These are phyloP conservation scores for Eragrostis curvula DNA, from an alignment of 176 grass and related monocot genomes.

Conservation along the genomic window DNA sequence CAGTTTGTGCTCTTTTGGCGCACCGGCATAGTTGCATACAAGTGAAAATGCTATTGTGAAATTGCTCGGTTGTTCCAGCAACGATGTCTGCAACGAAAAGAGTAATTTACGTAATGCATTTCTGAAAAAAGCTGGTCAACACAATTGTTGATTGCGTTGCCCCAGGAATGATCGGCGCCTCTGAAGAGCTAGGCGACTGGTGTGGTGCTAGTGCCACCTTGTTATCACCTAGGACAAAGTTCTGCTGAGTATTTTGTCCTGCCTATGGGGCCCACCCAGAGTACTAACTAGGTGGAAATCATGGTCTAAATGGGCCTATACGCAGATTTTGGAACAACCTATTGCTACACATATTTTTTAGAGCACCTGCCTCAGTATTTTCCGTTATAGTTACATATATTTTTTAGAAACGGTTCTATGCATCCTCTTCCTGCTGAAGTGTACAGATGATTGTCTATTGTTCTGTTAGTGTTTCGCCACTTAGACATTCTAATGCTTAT, in stretches of 20 bases:
- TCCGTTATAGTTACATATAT: not conserved
- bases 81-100: not conserved
- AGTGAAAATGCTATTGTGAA: not conserved
- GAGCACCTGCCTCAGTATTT: not conserved
- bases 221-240: not conserved
- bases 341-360: not conserved
- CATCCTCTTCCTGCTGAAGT: not conserved
- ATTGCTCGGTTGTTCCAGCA: slow-evolving; percentile 10
- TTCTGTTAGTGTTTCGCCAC: not conserved
- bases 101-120: slow-evolving; percentile 8
- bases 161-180: not conserved
- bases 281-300: not conserved
- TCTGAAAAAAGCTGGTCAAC: slow-evolving; percentile 3
- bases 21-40: not conserved
- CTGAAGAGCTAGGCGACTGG: not conserved
- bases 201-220: not conserved
- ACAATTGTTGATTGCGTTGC: not conserved
- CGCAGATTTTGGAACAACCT: too few species aligned
- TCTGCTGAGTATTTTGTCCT: not conserved
- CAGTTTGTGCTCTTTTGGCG: not conserved
- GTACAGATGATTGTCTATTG: not conserved
- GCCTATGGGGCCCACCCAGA: not conserved
- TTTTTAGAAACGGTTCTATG: not conserved
- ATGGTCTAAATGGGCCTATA: not conserved
- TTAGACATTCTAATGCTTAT: not conserved